Conservation (phyloP, 106 monocot genomes). For the Hemerocallis citrina region DNA sequence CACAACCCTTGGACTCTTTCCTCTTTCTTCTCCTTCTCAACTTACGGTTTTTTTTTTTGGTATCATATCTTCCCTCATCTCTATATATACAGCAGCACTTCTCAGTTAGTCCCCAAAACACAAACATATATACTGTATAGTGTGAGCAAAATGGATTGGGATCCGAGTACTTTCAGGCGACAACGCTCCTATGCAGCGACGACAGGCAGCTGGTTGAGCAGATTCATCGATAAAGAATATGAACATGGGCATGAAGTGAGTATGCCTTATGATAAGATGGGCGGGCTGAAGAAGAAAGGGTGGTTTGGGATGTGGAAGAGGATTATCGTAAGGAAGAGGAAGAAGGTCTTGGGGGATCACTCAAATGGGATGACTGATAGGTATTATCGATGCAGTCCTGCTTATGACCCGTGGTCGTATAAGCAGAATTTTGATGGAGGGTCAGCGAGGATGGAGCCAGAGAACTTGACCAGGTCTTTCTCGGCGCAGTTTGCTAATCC, state of each 20-base stretch:
- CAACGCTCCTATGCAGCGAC: no score
- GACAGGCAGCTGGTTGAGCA: neutral
- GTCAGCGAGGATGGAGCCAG: neutral
- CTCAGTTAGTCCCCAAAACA: neutral
- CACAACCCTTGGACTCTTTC: neutral
- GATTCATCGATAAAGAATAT: neutral
- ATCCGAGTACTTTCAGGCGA: neutral
- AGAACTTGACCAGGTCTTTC: slow-evolving; percentile 5
- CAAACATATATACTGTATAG: neutral
- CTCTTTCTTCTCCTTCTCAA: neutral
- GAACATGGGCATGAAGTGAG: neutral
- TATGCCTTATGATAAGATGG: neutral
- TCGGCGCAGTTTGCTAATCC: neutral
- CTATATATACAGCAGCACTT: neutral
- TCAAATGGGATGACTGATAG: no score
- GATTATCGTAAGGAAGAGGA: neutral
- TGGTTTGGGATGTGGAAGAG: neutral
- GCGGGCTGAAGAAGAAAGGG: neutral
- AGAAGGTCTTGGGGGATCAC: neutral
- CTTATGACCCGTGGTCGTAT: neutral
- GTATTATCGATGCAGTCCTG: neutral
- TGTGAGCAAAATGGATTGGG: neutral
- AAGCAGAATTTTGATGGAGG: slow-evolving; percentile 1
- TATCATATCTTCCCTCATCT: neutral
- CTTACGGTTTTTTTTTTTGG: neutral